A percentile compares a stretch with the other conserved stretches of the same genome.
Evolutionary conservation across 805 yeast species (phyloP).

Genomic region (Candida awuae): DNA sequence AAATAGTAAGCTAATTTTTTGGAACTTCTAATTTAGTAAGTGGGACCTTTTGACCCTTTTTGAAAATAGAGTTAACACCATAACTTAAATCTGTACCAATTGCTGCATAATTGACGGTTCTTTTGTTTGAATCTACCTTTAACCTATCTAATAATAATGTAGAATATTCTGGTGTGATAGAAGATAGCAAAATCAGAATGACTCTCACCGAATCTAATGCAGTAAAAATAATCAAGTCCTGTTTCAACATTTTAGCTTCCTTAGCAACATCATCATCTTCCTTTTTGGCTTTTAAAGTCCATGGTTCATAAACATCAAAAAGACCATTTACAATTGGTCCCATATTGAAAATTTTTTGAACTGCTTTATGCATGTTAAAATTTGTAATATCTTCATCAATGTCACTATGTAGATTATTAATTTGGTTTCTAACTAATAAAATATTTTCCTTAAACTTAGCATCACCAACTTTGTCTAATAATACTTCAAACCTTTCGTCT

Average conservation of each 20-base stretch:
- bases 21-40: slow-evolving; percentile 20
- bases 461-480: slow-evolving; percentile 15
- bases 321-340: slow-evolving; percentile 55
- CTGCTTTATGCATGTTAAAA: slow-evolving; percentile 49
- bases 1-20: slow-evolving; percentile 1
- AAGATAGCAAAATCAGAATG: slow-evolving; percentile 55
- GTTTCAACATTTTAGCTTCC: slow-evolving; percentile 19
- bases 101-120: slow-evolving; percentile 37
- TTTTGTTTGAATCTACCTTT: slow-evolving; percentile 37
- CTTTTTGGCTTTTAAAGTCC: slow-evolving; percentile 41
- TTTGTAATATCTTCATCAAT: slow-evolving; percentile 38
- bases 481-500: slow-evolving; percentile 20
- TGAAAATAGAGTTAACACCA: slow-evolving; percentile 40
- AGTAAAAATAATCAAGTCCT: slow-evolving; percentile 49
- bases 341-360: slow-evolving; percentile 51
- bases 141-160: slow-evolving; percentile 51
- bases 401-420: slow-evolving; percentile 29
- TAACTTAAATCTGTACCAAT: slow-evolving; percentile 55
- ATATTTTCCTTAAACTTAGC: slow-evolving; percentile 14
- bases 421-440: slow-evolving; percentile 22
- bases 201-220: slow-evolving; percentile 70
- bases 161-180: slow-evolving; percentile 67
- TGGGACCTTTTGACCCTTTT: slow-evolving; percentile 29
- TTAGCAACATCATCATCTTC: slow-evolving; percentile 12
- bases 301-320: slow-evolving; percentile 67